Evolutionary conservation across 495 filamentous ascomycete species (phyloP), one percentile per base, ranked within the genome.

Genomic region (Elasticomyces elasticus): DNA sequence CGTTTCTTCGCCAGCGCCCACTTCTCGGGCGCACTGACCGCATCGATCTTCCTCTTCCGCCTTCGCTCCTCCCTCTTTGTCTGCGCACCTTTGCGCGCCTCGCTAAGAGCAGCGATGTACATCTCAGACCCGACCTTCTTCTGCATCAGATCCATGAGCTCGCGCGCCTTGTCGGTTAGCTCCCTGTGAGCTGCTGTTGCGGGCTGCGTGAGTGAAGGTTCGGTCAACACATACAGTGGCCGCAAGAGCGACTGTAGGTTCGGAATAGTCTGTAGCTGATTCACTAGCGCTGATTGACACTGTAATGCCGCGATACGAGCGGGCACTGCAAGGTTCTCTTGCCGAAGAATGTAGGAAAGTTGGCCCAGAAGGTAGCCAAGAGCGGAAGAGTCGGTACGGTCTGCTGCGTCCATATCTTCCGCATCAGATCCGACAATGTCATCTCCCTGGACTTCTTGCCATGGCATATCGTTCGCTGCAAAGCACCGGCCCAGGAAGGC

Each of bases 21-120:
- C 60, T 74, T 81, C 73, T 95, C 61, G 10, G 92, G 91, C 55
- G 84, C 79, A 25, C 74, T 77, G 19, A 98, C 82, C 25, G 85
- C 84, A 62, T 91, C 89, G 54, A 96, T 84, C 64, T 83, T 84
- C 60, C 92, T 74, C 77, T 98, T 96, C 49, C 72, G 76, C 37
- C 83, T 80, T 65, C 92, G 71, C 46, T 78, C 79, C 59, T 85
- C 80, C 56, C 92, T 76, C 62, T 82, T 78, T 63, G 75, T 75
- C 62, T 77, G 79, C 13, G 91, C 81, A 26, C 70, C 74, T 37
- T 85, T 77, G 50, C 84, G 79, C 5, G 92, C 85, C 26, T 70
- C 75, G 31, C 81, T 66, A 64, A 95, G 72, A 40, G 82, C 74
- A 30, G 73, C 72, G 19, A 89, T 77, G 67, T 87, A 97, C 60